Conservation (phyloP, 148 eudicot species). For the Nepenthes mirabilis region DNA sequence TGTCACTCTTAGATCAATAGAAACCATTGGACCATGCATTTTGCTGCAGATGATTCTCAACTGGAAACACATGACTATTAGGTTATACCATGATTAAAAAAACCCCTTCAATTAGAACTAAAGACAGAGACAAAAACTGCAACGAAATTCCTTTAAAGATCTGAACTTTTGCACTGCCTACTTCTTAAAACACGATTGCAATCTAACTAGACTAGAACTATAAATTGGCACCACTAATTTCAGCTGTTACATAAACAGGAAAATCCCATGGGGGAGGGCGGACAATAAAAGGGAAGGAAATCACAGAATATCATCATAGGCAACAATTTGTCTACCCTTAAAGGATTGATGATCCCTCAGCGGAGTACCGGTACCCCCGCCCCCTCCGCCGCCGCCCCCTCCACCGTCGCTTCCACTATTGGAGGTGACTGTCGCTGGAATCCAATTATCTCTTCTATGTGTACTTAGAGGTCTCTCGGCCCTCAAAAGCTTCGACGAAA, state of each 20-base stretch:
- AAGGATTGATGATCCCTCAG: slow-evolving; percentile 13
- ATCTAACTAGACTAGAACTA: too few species aligned
- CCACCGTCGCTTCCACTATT: not conserved
- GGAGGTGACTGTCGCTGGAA: slow-evolving; percentile 62
- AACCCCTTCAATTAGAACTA: too few species aligned
- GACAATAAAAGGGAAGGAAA: not conserved
- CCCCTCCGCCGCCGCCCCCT: not conserved
- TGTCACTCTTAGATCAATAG: too few species aligned
- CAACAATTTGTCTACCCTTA: slow-evolving; percentile 67
- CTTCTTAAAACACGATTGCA: too few species aligned
- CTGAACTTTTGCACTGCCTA: not conserved
- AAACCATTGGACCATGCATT: too few species aligned
- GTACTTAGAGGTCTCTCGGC: slow-evolving; percentile 61
- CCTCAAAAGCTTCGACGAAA: slow-evolving; percentile 50
- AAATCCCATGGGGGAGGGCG: too few species aligned
- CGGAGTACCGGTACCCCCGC: slow-evolving; percentile 1
- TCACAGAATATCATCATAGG: slow-evolving; percentile 80
- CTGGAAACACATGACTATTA: too few species aligned
- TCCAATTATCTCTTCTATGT: slow-evolving; percentile 62
- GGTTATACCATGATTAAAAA: too few species aligned
- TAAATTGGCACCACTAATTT: too few species aligned
- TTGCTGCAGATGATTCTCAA: too few species aligned
- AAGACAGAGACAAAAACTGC: not conserved
- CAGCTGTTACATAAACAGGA: too few species aligned
- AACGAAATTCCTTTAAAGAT: not conserved